phyloP scores from a whole-genome alignment of 176 grass and related monocot genomes.

The Paspalum vaginatum region DNA sequence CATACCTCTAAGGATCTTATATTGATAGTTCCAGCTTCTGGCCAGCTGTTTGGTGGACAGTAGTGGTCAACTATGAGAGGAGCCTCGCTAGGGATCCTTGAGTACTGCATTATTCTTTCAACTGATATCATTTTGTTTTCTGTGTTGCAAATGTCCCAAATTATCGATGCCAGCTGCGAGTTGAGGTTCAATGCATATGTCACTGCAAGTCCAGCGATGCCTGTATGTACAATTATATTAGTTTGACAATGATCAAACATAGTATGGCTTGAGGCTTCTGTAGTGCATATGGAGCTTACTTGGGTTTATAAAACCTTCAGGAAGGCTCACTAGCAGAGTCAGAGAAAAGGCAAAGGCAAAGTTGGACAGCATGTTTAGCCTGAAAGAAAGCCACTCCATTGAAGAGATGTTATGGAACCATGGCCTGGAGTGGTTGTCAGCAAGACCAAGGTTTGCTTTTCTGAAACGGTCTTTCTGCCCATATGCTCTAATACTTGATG shows the following conservation, averaged over 20 bases:
- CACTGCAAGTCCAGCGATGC: slow-evolving; percentile 85
- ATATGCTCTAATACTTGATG: slow-evolving; percentile 81
- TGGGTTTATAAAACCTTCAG: slow-evolving; percentile 90
- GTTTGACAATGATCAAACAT: neutral
- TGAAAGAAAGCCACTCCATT: slow-evolving; percentile 81
- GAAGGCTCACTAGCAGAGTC: slow-evolving; percentile 73
- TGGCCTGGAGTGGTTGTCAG: slow-evolving; percentile 66
- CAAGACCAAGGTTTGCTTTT: slow-evolving; percentile 58
- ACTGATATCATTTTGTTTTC: slow-evolving; percentile 97
- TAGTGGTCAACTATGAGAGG: slow-evolving; percentile 67
- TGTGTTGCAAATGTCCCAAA: slow-evolving; percentile 80
- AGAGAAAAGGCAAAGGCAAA: slow-evolving; percentile 78
- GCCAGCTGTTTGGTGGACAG: slow-evolving; percentile 61
- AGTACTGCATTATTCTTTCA: slow-evolving; percentile 92
- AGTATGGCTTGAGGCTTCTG: neutral
- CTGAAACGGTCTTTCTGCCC: slow-evolving; percentile 70
- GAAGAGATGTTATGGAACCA: slow-evolving; percentile 78
- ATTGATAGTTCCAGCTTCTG: slow-evolving; percentile 68
- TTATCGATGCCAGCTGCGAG: slow-evolving; percentile 65
- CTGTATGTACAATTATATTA: slow-evolving; percentile 44
- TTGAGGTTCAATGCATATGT: slow-evolving; percentile 89
- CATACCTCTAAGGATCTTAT: slow-evolving; percentile 82
- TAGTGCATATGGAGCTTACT: slow-evolving; percentile 55
- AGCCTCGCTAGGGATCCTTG: slow-evolving; percentile 72
- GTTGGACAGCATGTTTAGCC: slow-evolving; percentile 75